phyloP scores from a whole-genome alignment of 2,329 filamentous ascomycete genomes.

The Talaromyces funiculosus region DNA sequence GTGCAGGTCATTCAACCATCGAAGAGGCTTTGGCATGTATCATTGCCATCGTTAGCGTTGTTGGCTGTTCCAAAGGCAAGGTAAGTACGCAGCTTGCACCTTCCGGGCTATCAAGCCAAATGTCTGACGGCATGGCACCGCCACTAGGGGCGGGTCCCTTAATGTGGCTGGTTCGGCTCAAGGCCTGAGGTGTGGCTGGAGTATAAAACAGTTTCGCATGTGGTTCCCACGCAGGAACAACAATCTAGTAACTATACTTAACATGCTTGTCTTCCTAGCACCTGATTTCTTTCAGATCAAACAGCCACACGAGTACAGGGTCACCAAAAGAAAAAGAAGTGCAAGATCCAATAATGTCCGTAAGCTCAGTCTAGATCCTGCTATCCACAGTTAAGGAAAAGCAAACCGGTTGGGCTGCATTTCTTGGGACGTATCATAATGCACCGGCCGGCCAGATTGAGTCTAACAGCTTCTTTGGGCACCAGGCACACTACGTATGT shows the following conservation, averaged over 20 bases:
- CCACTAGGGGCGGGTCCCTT: not conserved
- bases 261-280: not conserved
- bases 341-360: not conserved
- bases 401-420: not conserved
- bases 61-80: not conserved
- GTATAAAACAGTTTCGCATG: not conserved
- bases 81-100: not conserved
- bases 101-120: not conserved
- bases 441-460: not conserved
- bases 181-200: not conserved
- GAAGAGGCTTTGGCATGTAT: not conserved
- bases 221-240: too few species aligned
- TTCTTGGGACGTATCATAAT: not conserved
- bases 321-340: not conserved
- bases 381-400: not conserved
- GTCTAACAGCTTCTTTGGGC: not conserved
- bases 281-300: not conserved
- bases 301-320: not conserved
- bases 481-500: not conserved
- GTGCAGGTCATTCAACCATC: not conserved
- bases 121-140: conserved; percentile 1
- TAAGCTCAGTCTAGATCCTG: not conserved
- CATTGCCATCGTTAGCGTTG: not conserved
- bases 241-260: too few species aligned
- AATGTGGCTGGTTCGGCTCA: not conserved